Base-by-base conservation (phyloP, 2,329 filamentous ascomycete genomes). In the Colletotrichum lindemuthianum region DNA sequence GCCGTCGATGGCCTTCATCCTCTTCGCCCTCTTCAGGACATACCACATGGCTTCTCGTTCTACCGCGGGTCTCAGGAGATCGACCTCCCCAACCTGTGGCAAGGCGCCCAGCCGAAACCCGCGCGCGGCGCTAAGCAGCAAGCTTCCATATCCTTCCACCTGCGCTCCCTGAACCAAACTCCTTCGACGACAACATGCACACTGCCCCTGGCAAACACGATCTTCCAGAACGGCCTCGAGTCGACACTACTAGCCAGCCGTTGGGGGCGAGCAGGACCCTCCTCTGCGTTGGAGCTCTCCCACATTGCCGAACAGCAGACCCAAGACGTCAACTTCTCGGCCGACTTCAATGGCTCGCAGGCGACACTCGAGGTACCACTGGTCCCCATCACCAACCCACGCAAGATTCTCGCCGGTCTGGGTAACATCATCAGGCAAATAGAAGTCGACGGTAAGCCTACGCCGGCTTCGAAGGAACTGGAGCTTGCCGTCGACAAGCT, bases 341-440 rank as follows among this genome's bases (percentile, higher is more conserved):
- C 47, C 37, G 71, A 50, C 43, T 69, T 32, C 65, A 68, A 33
- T 57, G 65, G 10, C 69, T 70, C 5, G 59, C 71, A 11, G 60
- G 70, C 8, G 68, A 73, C 45, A 59, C 74, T 8, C 8, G 48
- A 56, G 67, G 71, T 33, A 0, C 82, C 90, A 0, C 76, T 94
- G 3, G 75, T 88, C 10, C 86, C 90, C 1, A 74, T 94, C 40
- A 92, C 90, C 0, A 74, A 78, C 6, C 83, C 89, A 13, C 85
- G 90, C 15, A 79, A 77, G 50, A 88, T 96, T 40, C 78, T 83
- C 1, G 84, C 86, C 41, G 88, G 88, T 40, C 87, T 94, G 71
- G 92, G 92, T 4, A 96, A 96, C 75, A 95, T 96, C 59, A 81
- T 96, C 24, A 86, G 90, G 37, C 84, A 86, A 45, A 73, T 94